phyloP scores from a whole-genome alignment of 73 alveolate species.

The Blepharisma japonicum region DNA sequence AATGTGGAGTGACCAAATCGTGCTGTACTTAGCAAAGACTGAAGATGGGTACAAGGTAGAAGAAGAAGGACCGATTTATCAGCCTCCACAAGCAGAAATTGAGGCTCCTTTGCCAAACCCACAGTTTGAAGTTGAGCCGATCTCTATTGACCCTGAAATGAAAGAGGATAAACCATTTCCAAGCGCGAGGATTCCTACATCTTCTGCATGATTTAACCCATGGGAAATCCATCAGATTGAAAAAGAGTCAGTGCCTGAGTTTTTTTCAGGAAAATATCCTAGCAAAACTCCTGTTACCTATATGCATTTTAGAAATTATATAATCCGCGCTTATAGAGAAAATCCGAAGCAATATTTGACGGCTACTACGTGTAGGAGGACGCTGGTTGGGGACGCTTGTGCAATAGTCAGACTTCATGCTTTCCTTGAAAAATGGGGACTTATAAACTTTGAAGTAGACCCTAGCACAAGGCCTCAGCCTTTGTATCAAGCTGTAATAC shows the following conservation, averaged over 20 bases:
- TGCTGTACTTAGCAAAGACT: background rate
- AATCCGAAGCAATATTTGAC: constrained; percentile 86
- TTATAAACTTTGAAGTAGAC: constrained; percentile 92
- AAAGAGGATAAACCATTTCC: constrained; percentile 2
- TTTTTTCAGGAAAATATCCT: constrained; percentile 88
- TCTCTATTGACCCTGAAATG: background rate
- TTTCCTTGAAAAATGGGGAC: constrained; percentile 95
- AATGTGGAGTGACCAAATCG: background rate
- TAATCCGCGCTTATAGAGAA: constrained; percentile 88
- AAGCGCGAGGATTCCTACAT: constrained; percentile 54
- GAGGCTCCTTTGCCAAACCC: too few species aligned
- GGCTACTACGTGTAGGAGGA: constrained; percentile 97
- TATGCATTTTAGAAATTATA: constrained; percentile 93
- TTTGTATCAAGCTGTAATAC: constrained; percentile 28
- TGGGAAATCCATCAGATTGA: constrained; percentile 89
- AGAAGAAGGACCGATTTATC: constrained; percentile 17
- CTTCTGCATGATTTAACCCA: constrained; percentile 88
- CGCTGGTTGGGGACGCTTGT: constrained; percentile 97
- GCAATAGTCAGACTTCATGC: constrained; percentile 94
- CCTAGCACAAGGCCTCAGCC: constrained; percentile 91
- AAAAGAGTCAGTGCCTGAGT: constrained; percentile 90
- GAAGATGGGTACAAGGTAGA: constrained; percentile 23
- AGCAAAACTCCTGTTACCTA: constrained; percentile 94
- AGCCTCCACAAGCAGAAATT: background rate
- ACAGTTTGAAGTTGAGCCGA: constrained; percentile 1